Evolutionary conservation across 768 basidiomycete genomes (phyloP).

Genomic region (Suillus brevipes): DNA sequence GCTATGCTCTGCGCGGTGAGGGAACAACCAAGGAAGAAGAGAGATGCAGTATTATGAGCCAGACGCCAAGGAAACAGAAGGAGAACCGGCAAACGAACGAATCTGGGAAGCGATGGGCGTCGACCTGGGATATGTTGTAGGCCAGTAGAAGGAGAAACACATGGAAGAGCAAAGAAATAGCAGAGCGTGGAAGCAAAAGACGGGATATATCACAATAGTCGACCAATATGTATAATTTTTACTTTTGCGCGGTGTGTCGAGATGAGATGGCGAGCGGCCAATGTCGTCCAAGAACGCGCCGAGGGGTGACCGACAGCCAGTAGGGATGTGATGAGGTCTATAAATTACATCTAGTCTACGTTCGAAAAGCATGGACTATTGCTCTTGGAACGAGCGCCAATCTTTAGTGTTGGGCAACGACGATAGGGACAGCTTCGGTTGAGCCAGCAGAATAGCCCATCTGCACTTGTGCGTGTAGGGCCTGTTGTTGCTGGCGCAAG

Average conservation of each 20-base stretch:
- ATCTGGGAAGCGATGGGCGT: conserved; percentile 5
- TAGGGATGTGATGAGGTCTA: background rate
- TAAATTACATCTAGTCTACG: conserved; percentile 8
- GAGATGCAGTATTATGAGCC: background rate
- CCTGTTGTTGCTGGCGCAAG: conserved; percentile 35
- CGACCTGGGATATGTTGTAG: conserved; percentile 38
- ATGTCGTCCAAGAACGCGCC: background rate
- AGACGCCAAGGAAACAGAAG: conserved; percentile 5
- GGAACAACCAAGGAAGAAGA: background rate
- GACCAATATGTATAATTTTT: conserved; percentile 39
- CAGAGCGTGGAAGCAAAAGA: conserved; percentile 13
- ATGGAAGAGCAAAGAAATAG: conserved; percentile 16
- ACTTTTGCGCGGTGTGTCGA: conserved; percentile 24
- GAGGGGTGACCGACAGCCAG: conserved; percentile 20
- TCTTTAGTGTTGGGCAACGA: conserved; percentile 1
- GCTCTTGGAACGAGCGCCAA: background rate
- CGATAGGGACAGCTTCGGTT: background rate
- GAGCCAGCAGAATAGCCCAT: conserved; percentile 20
- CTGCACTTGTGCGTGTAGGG: conserved; percentile 31
- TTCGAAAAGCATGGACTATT: background rate
- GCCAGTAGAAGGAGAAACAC: conserved; percentile 14
- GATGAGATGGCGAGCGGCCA: background rate
- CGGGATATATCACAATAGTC: conserved; percentile 21
- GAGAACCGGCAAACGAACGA: conserved; percentile 3
- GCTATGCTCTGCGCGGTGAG: conserved; percentile 2